Evolutionary conservation across 345 rosid genomes (phyloP).

Genomic region (Mangifera indica): DNA sequence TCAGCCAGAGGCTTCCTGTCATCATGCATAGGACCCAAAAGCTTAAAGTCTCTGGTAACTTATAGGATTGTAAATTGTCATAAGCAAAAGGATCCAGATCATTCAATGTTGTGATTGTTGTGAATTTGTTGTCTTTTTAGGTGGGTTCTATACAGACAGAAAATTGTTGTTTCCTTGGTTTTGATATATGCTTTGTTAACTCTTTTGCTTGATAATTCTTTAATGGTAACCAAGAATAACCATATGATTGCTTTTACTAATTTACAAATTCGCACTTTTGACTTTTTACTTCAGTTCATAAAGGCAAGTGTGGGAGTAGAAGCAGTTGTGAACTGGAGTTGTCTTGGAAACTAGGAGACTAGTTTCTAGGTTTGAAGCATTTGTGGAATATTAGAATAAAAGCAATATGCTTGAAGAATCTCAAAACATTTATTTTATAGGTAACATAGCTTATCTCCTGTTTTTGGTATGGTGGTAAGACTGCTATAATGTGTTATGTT

Average conservation of each 20-base stretch:
- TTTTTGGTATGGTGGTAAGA: neutral
- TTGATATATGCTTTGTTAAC: slow-evolving; percentile 11
- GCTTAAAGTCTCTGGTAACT: slow-evolving; percentile 51
- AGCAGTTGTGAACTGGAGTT: slow-evolving; percentile 2
- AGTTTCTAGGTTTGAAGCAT: neutral
- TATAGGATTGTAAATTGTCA: slow-evolving; percentile 27
- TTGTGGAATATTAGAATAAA: neutral
- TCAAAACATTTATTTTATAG: neutral
- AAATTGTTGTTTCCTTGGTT: neutral
- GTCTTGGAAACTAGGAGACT: slow-evolving; percentile 1
- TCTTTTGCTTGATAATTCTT: slow-evolving; percentile 6
- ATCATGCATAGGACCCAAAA: slow-evolving; percentile 68
- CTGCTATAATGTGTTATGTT: neutral
- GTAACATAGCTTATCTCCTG: neutral
- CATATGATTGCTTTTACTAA: neutral
- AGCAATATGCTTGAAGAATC: neutral
- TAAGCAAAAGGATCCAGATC: slow-evolving; percentile 16
- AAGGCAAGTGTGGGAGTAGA: neutral
- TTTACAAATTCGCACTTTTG: neutral
- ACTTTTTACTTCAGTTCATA: slow-evolving; percentile 6
- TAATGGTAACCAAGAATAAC: slow-evolving; percentile 2
- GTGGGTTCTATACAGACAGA: slow-evolving; percentile 15
- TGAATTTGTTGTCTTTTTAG: neutral
- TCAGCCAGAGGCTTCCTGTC: slow-evolving; percentile 85
- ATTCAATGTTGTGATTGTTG: slow-evolving; percentile 19